phyloP scores from a whole-genome alignment of 768 basidiomycete species.

The Podaxis carcinomalis region DNA sequence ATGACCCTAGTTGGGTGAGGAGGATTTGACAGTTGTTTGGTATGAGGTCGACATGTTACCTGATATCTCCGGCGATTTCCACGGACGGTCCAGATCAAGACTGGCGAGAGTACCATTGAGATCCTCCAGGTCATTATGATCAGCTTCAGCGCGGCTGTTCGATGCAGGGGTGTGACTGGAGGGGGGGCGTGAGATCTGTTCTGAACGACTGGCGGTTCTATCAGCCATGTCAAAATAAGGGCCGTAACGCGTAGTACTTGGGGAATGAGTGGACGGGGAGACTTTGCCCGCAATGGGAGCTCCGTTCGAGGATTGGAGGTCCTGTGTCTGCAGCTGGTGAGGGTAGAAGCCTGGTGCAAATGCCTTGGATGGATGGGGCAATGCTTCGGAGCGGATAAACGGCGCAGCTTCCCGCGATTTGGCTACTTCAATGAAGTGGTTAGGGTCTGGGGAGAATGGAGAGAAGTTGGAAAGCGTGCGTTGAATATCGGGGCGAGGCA shows the following conservation, averaged over 20 bases:
- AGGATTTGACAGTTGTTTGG: constrained; percentile 13
- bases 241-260: constrained; percentile 42
- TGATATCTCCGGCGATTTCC: constrained; percentile 21
- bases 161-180: constrained; percentile 38
- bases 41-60: constrained; percentile 4
- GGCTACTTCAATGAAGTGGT: constrained; percentile 27
- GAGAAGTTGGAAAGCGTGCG: constrained; percentile 50
- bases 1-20: constrained; percentile 14
- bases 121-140: constrained; percentile 50
- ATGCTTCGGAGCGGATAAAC: constrained; percentile 34
- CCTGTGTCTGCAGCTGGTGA: constrained; percentile 29
- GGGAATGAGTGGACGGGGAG: constrained; percentile 40
- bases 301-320: constrained; percentile 26
- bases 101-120: constrained; percentile 75
- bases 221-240: constrained; percentile 40
- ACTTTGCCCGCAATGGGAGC: constrained; percentile 25
- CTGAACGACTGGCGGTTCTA: constrained; percentile 36
- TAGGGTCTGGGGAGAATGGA: constrained; percentile 79
- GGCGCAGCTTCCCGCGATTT: constrained; percentile 28
- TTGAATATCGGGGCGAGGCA: constrained; percentile 29
- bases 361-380: constrained; percentile 45
- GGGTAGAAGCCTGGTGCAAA: constrained; percentile 50
- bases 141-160: constrained; percentile 36
- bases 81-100: constrained; percentile 54
- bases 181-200: constrained; percentile 50